Evolutionary conservation across 2,329 filamentous ascomycete species (phyloP), one percentile per base, ranked within the genome.

Genomic region (Dactylella cylindrospora): DNA sequence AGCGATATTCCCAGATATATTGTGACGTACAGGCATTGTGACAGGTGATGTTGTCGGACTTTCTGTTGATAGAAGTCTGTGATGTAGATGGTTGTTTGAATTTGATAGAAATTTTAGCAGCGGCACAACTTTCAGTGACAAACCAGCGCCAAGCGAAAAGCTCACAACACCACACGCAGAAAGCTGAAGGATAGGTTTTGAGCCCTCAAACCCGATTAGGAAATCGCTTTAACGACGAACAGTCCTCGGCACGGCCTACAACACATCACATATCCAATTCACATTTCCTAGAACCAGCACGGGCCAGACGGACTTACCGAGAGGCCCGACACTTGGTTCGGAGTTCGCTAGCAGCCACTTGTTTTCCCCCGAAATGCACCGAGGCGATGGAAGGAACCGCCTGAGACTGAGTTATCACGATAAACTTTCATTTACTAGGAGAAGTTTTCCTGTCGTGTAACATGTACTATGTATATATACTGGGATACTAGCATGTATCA

Each of bases 21-120:
- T 31, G 43, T 36, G 40, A 61, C 57, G 31, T 62, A 62, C 57
- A 36, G 57, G 57, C 57, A 62, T 62, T 62, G 36, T 62, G 57
- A 36, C 26, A n/a, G n/a, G n/a, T n/a, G n/a, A n/a, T 40, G 35
- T 33, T 39, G 38, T 52, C 5, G 29, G 35, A 29, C 38, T 25
- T 12, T 51, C 35, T 35, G 39, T 17, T 41, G 33, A 40, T 40
- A 8, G 15, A 20, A 6, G 12, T 12, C 41, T 26, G 15, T 17
- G 23, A 45, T 40, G 39, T 22, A 38, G 54, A 52, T 60, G 36
- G 13, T n/a, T 33, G 31, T 19, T 25, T 13, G 5, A 20, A 29
- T 23, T n/a, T n/a, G n/a, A n/a, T n/a, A n/a, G n/a, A n/a, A n/a
- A 15, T 32, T 38, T 31, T 13, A 31, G 28, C 17, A n/a, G 19